Evolutionary conservation across 83 land plant species (phyloP).

Genomic region (Diphasiastrum complanatum): DNA sequence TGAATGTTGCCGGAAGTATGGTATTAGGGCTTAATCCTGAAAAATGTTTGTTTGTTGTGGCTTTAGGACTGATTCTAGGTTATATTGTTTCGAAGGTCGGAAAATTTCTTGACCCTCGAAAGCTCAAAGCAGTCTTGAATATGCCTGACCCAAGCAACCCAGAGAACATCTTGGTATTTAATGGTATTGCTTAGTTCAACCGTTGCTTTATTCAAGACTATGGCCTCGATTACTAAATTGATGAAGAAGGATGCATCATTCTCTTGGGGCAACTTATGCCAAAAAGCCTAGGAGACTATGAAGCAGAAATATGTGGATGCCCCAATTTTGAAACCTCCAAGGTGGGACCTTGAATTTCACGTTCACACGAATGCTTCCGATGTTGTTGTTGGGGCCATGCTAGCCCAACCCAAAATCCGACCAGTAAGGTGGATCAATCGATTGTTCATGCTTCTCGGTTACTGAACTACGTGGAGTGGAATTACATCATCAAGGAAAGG

Average conservation of each 20-base stretch:
- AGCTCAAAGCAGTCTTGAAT: background rate
- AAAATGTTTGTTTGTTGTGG: background rate
- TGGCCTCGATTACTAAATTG: background rate
- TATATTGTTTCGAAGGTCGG: background rate
- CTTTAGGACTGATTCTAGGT: background rate
- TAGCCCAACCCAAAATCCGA: background rate
- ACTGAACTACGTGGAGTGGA: background rate
- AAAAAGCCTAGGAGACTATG: background rate
- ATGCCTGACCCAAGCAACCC: background rate
- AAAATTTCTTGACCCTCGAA: background rate
- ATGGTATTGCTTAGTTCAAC: background rate
- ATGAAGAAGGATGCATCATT: background rate
- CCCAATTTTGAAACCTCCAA: background rate
- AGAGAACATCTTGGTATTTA: background rate
- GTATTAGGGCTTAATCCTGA: constrained; percentile 7
- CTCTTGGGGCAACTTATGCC: background rate
- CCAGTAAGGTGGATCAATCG: background rate
- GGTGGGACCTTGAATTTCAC: constrained; percentile 4
- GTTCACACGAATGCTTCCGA: constrained; percentile 3
- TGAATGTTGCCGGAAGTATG: background rate
- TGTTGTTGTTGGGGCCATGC: background rate
- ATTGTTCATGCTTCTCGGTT: background rate
- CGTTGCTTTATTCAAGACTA: background rate
- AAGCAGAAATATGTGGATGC: background rate
- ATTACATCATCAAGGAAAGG: background rate